These are phyloP conservation scores for Benincasa hispida DNA, from an alignment of 306 rosid genomes.

Conservation along the genomic window DNA sequence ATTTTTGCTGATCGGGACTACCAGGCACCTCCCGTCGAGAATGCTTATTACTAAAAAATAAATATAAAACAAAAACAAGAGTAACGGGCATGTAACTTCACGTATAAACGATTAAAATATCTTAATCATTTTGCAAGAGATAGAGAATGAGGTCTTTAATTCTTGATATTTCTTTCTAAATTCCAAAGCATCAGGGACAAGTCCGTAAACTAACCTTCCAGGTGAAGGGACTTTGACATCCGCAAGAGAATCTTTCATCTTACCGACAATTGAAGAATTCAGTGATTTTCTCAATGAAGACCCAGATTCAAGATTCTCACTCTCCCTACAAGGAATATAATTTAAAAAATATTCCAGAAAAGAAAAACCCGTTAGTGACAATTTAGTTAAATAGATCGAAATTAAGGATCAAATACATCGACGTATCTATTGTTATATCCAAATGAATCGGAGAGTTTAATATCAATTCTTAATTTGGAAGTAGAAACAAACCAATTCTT, in stretches of 20 bases:
- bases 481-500: too few species aligned
- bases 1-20: constrained; percentile 24
- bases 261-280: constrained; percentile 25
- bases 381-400: neutral
- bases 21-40: neutral
- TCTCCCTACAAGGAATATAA: constrained; percentile 26
- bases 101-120: neutral
- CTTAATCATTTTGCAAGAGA: neutral
- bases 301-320: constrained; percentile 25
- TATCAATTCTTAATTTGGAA: too few species aligned
- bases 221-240: constrained; percentile 34
- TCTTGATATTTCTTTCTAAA: constrained; percentile 31
- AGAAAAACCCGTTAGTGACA: neutral
- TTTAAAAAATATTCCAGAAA: neutral
- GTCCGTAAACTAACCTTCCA: constrained; percentile 26
- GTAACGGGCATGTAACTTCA: neutral
- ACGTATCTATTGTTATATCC: too few species aligned
- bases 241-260: constrained; percentile 29
- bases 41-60: constrained; percentile 8
- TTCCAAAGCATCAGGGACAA: constrained; percentile 18
- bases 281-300: constrained; percentile 28
- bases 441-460: too few species aligned
- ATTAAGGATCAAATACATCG: too few species aligned
- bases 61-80: neutral
- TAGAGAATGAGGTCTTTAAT: constrained; percentile 5